Percentiles rank a stretch among this genome's conserved stretches.
Evolutionary conservation across 768 basidiomycete genomes (phyloP).

Genomic region (Pulveroboletus sp.): DNA sequence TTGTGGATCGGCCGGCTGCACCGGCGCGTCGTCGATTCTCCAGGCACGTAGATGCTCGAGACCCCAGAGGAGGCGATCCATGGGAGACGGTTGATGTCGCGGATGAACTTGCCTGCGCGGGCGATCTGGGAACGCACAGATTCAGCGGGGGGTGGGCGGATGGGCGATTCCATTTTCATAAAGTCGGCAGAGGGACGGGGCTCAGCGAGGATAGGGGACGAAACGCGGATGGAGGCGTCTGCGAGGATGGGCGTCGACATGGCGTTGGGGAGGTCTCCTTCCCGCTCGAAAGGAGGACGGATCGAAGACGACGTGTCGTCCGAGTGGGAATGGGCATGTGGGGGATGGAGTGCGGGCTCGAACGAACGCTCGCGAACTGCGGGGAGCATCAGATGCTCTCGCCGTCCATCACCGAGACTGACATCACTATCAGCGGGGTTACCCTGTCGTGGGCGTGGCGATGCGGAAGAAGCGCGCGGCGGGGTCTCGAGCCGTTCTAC

Average conservation of each 20-base stretch:
- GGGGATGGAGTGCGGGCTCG: slow-evolving; percentile 13
- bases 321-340: slow-evolving; percentile 19
- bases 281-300: slow-evolving; percentile 21
- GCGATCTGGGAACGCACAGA: slow-evolving; percentile 35
- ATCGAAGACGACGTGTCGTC: slow-evolving; percentile 23
- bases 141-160: slow-evolving; percentile 37
- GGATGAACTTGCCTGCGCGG: slow-evolving; percentile 35
- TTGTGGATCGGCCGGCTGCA: slow-evolving; percentile 28
- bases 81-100: slow-evolving; percentile 40
- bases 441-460: slow-evolving; percentile 16
- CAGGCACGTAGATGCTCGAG: slow-evolving; percentile 47
- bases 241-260: slow-evolving; percentile 30
- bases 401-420: slow-evolving; percentile 21
- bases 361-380: slow-evolving; percentile 23
- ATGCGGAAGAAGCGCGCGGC: slow-evolving; percentile 23
- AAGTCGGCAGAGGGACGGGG: slow-evolving; percentile 44
- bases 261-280: slow-evolving; percentile 23
- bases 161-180: slow-evolving; percentile 44
- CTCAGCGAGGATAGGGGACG: slow-evolving; percentile 39
- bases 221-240: slow-evolving; percentile 21
- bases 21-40: slow-evolving; percentile 28
- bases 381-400: slow-evolving; percentile 24
- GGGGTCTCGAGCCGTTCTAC: slow-evolving; percentile 28
- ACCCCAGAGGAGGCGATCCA: slow-evolving; percentile 46
- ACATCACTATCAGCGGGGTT: slow-evolving; percentile 18